Conservation (phyloP, 257 asterid species). For the Vinca minor region DNA sequence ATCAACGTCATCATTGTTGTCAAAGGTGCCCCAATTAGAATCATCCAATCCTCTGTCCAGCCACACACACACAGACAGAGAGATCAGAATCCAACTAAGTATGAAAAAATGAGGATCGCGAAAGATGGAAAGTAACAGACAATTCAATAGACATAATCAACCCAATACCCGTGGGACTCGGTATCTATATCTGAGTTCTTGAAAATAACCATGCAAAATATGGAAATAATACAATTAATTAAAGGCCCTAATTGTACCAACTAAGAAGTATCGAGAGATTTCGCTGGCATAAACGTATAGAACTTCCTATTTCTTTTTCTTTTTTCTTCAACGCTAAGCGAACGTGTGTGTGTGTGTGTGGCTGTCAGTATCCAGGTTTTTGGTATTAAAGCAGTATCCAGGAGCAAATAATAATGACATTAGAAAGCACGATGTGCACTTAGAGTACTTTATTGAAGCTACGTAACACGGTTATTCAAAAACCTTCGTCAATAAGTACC, state of each 20-base stretch:
- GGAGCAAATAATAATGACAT: neutral
- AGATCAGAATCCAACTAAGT: slow-evolving; percentile 9
- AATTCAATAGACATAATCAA: slow-evolving; percentile 11
- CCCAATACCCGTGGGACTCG: slow-evolving; percentile 57
- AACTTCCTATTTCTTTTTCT: neutral
- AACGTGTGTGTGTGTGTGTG: no score
- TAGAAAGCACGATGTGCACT: no score
- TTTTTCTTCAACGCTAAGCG: neutral
- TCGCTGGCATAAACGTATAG: neutral
- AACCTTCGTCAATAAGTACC: neutral
- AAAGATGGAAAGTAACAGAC: slow-evolving; percentile 8
- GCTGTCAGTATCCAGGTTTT: no score
- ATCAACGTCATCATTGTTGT: slow-evolving; percentile 81
- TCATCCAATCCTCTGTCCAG: slow-evolving; percentile 73
- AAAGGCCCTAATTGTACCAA: neutral
- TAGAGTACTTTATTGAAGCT: neutral
- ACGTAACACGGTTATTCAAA: neutral
- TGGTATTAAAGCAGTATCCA: neutral
- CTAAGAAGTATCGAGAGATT: neutral
- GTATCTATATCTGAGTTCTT: slow-evolving; percentile 69
- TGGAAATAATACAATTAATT: neutral
- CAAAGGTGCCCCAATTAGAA: slow-evolving; percentile 77
- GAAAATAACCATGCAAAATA: slow-evolving; percentile 13
- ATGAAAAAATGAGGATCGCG: neutral
- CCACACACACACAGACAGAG: slow-evolving; percentile 10